These are phyloP conservation scores for Wickerhamomyces silvicola DNA, from an alignment of 805 yeast genomes.

Conservation along the genomic window DNA sequence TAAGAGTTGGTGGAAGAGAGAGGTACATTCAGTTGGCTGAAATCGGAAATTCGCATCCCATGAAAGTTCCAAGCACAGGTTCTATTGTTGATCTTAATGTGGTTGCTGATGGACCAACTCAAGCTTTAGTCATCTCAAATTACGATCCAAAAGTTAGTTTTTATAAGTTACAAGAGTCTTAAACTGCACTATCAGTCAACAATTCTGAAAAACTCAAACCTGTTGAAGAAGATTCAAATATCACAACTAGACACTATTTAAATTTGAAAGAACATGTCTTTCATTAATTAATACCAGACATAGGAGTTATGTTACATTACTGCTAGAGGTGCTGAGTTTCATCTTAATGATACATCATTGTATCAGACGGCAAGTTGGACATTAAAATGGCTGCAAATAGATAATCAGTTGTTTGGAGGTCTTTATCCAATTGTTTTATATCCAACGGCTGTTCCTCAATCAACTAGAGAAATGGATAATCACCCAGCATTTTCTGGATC, in stretches of 20 bases:
- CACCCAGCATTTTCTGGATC: slow-evolving; percentile 92
- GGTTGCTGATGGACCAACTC: slow-evolving; percentile 94
- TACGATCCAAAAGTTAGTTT: slow-evolving; percentile 74
- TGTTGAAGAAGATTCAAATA: slow-evolving; percentile 28
- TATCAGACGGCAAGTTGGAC: slow-evolving; percentile 77
- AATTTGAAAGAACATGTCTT: slow-evolving; percentile 80
- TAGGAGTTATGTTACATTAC: slow-evolving; percentile 85
- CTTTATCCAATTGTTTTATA: slow-evolving; percentile 81
- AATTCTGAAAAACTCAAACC: slow-evolving; percentile 48
- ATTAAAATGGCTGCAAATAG: slow-evolving; percentile 91
- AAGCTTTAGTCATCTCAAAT: slow-evolving; percentile 75
- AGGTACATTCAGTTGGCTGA: slow-evolving; percentile 83
- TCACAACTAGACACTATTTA: slow-evolving; percentile 40
- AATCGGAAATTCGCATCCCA: slow-evolving; percentile 86
- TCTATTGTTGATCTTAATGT: slow-evolving; percentile 80
- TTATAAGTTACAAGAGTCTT: slow-evolving; percentile 43
- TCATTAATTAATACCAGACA: slow-evolving; percentile 66
- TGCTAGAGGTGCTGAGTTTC: slow-evolving; percentile 70
- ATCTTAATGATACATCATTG: slow-evolving; percentile 76
- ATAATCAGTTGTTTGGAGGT: slow-evolving; percentile 85
- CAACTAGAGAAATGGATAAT: slow-evolving; percentile 71
- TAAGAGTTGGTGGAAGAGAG: slow-evolving; percentile 67
- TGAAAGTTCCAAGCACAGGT: slow-evolving; percentile 55
- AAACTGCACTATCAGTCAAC: slow-evolving; percentile 26
- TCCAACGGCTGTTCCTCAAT: slow-evolving; percentile 86